phyloP scores from a whole-genome alignment of 1,284 basidiomycete species.

The Ustilago loliicola region DNA sequence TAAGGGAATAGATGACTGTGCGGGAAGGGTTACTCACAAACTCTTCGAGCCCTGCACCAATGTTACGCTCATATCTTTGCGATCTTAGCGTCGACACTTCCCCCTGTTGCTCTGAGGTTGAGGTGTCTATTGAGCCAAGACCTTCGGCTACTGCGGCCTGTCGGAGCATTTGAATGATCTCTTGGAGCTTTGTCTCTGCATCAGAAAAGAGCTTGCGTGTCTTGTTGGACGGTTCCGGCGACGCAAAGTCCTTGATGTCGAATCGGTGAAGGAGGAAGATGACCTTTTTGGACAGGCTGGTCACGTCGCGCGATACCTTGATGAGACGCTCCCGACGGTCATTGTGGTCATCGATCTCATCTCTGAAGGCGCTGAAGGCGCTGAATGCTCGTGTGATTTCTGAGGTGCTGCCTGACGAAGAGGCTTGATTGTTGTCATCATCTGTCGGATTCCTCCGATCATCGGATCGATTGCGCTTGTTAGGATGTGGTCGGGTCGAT shows the following conservation, averaged over 20 bases:
- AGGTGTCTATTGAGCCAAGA: slow-evolving; percentile 14
- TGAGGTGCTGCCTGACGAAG: slow-evolving; percentile 8
- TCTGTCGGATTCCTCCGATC: neutral
- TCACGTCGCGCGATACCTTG: slow-evolving; percentile 84
- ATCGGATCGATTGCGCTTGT: slow-evolving; percentile 35
- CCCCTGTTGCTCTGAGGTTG: neutral
- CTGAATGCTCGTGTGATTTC: slow-evolving; percentile 35
- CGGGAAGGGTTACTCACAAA: slow-evolving; percentile 32
- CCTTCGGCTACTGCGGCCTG: slow-evolving; percentile 73
- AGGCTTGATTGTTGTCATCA: neutral
- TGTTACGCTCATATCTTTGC: slow-evolving; percentile 57
- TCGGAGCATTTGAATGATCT: slow-evolving; percentile 79
- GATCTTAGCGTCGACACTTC: slow-evolving; percentile 17
- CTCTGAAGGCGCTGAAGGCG: slow-evolving; percentile 59
- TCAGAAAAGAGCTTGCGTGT: slow-evolving; percentile 73
- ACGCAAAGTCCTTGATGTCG: slow-evolving; percentile 35
- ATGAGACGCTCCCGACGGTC: slow-evolving; percentile 79
- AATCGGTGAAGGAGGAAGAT: slow-evolving; percentile 92
- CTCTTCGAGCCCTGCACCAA: slow-evolving; percentile 71
- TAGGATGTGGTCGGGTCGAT: slow-evolving; percentile 16
- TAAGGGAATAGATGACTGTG: slow-evolving; percentile 4
- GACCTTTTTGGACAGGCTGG: slow-evolving; percentile 90
- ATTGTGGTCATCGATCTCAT: slow-evolving; percentile 67
- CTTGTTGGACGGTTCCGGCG: slow-evolving; percentile 10
- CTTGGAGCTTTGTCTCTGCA: slow-evolving; percentile 78